Evolutionary conservation across 2,329 filamentous ascomycete genomes (phyloP), one percentile per base, ranked within the genome.

Genomic region (Exophiala lecanii-corni): DNA sequence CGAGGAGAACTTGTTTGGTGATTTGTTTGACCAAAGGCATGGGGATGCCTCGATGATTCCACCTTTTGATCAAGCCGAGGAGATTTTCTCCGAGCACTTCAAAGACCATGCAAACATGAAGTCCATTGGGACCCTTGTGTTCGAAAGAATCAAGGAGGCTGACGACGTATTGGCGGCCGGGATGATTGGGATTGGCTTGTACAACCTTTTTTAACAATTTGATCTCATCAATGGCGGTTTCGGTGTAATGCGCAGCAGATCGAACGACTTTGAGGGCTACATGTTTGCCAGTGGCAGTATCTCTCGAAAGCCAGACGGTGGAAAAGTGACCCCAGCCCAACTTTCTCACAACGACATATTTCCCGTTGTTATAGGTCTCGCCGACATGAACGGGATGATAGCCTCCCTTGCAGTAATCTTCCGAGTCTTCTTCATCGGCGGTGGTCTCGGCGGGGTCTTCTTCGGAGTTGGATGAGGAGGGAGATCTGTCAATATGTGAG

Each of bases 31-130:
- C 92, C 10, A 98, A 76, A 12, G 87, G 79, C 82, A 95, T 94
- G 32, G 92, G 92, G 45, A 98, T 97, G 36, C 92, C 92, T 48
- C 92, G 80, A 65, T 97, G 92, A 64, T 97, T 96, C 89, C 91
- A 97, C 58, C 87, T 82, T 78, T 97, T 97, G 74, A 98, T 96
- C 62, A 98, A 69, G 18, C 92, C 91, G 40, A 97, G 71, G 52
- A 97, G 69, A 62, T 97, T 97, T 75, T 97, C 89, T 41, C 92
- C 92, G 43, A 98, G 69, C 3, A 98, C 92, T 66, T 98, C 92
- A 59, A 98, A 98, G 5, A 98, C 92, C 91, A 98, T 97, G 72
- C 92, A 98, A 46, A 97, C 89, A 62, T 98, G 92, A 39, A 88
- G 85, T 36, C 92, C 92, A 60, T 98, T 94, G 32, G 91, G 91